Evolutionary conservation across 768 basidiomycete species (phyloP).

Genomic region (Nidularia sp.): DNA sequence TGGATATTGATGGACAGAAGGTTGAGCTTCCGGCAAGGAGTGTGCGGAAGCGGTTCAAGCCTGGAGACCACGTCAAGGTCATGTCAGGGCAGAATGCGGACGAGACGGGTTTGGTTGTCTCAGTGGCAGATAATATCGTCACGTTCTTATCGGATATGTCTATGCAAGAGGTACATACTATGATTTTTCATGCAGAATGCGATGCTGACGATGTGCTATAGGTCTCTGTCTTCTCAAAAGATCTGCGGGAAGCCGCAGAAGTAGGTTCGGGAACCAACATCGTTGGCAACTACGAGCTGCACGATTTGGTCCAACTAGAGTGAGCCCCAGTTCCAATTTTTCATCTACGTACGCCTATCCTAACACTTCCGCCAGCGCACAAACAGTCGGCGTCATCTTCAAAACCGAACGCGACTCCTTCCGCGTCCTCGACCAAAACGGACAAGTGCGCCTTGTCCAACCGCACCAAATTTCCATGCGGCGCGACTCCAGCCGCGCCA

Average conservation of each 20-base stretch:
- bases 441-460: slow-evolving; percentile 82
- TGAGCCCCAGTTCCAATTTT: slow-evolving; percentile 30
- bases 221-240: slow-evolving; percentile 97
- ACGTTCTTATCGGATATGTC: slow-evolving; percentile 98
- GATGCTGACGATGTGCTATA: slow-evolving; percentile 21
- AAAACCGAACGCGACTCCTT: slow-evolving; percentile 95
- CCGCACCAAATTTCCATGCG: slow-evolving; percentile 95
- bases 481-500: slow-evolving; percentile 72
- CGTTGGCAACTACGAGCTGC: slow-evolving; percentile 91
- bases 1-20: slow-evolving; percentile 84
- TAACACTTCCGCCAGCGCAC: slow-evolving; percentile 47
- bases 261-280: slow-evolving; percentile 89
- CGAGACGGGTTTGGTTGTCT: slow-evolving; percentile 94
- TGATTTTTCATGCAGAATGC: neutral
- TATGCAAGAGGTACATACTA: slow-evolving; percentile 75
- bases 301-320: slow-evolving; percentile 97
- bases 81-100: slow-evolving; percentile 93
- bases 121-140: slow-evolving; percentile 84
- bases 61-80: slow-evolving; percentile 98
- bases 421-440: slow-evolving; percentile 93
- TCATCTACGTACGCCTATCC: slow-evolving; percentile 1
- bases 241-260: slow-evolving; percentile 95
- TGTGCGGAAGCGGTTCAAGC: slow-evolving; percentile 92
- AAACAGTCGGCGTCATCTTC: slow-evolving; percentile 96
- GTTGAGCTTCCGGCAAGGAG: slow-evolving; percentile 83